Base-by-base conservation (phyloP, 768 basidiomycete species). In the Rhizopogon salebrosus region DNA sequence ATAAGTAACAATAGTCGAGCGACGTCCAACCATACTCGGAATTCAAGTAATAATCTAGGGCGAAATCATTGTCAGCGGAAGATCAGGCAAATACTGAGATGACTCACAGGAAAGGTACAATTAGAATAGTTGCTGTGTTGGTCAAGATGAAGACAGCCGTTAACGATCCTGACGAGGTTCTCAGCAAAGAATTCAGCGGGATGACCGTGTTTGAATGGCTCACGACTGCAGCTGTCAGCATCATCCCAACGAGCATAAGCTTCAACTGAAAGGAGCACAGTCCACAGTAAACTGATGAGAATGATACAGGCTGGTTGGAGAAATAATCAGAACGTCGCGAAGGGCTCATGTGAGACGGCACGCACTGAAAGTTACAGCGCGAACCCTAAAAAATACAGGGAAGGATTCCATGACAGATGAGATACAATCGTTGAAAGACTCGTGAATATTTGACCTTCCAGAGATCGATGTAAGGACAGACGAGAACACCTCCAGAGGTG, bases 1-100 rank as follows among this genome's bases (percentile, higher is more conserved):
- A 80, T 53, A 18, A 84, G 63, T 41, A 80, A 70, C 24, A 75
- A 43, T 24, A 83, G 60, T 27, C 81, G 74, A 10, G 79, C 76
- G 1, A 70, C 72, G 58, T 85, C 83, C 4, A 83, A 61, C 80
- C 80, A 83, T 13, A 67, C 59, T 36, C 80, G 72, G 43, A 82
- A 84, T 37, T 65, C 54, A 2, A 77, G 60, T 34, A 81, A 59
- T 23, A 82, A 65, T 54, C 80, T 82, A 39, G 4, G 26, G 35
- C 31, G 14, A 23, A 23, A 41, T 14, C 23, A 5, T 9, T 27
- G 48, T 59, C 35, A 62, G 48, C 11, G 7, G 10, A 38, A 39
- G 6, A n/a, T 14, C 9, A 13, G 7, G 10, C 42, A 42, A 46
- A 36, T 62, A 49, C 16, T n/a, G 41, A 43, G 26, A 38, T 16